Evolutionary conservation across 2,329 filamentous ascomycete genomes (phyloP), one percentile per base, ranked within the genome.

Genomic region (Ceratocystiopsis minuta): DNA sequence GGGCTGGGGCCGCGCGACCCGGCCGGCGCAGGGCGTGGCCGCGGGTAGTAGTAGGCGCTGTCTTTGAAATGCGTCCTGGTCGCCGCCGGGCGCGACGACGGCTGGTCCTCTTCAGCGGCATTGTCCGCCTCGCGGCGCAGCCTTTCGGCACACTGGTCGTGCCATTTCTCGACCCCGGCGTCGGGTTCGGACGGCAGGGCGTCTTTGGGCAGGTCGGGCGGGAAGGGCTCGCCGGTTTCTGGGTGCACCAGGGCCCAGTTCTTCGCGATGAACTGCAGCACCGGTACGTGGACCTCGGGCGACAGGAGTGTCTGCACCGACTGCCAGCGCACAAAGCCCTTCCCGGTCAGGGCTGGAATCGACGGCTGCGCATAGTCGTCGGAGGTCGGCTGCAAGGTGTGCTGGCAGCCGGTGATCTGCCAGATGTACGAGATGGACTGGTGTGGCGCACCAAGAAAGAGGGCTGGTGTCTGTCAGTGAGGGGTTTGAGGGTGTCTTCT

Each of bases 321-420:
- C 63, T 94, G 80, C 88, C 88, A 98, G 56, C 84, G 78, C 36
- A 88, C 82, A 57, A 93, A 98, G 35, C 90, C 90, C 53, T 75
- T 73, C 0, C 71, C 67, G 33, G 88, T 92, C 43, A 98, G 63
- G 14, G 86, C 83, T 0, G 90, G 90, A 36, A 95, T 71, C 0
- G 72, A 76, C 0, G 88, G 90, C 1, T 77, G 66, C 4, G 70
- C 71, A 56, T 82, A 95, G 48, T 83, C 73, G 51, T 78, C 70
- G 34, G 75, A 71, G 38, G 74, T 73, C 1, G 84, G 84, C 51
- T 92, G 82, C 50, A 96, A 68, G 39, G 76, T 78, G 60, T 96
- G 88, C 52, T 86, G 81, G 57, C 88, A 95, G 51, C 88, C 90
- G 40, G 93, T 74, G 9, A 82, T 82, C 54, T 85, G 81, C 68